Conservation (phyloP, 208 protist species). For the Borovskyia barvae region DNA sequence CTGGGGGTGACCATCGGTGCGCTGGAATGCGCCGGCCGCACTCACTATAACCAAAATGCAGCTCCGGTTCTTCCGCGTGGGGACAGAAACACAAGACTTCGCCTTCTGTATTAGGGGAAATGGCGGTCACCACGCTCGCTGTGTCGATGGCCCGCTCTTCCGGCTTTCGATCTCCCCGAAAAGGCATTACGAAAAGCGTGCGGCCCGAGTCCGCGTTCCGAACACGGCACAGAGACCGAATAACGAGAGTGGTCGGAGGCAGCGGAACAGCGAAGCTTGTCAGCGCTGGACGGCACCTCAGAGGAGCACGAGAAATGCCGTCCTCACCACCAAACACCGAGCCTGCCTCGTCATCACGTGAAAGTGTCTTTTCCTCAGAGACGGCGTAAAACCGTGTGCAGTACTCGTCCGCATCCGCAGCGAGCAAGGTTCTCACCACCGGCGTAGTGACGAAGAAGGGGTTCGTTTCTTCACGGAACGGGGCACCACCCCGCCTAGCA, state of each 20-base stretch:
- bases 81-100: constrained; percentile 13
- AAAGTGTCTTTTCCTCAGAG: no score
- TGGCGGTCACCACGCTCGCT: constrained; percentile 5
- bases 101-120: constrained; percentile 6
- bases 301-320: no score
- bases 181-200: constrained; percentile 9
- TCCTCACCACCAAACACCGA: no score
- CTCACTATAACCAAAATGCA: constrained; percentile 27
- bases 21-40: background rate
- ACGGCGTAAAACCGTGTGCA: constrained; percentile 25
- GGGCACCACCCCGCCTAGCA: no score
- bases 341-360: no score
- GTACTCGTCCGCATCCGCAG: background rate
- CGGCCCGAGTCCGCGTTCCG: constrained; percentile 13
- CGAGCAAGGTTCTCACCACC: constrained; percentile 11
- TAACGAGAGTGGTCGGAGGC: constrained; percentile 1
- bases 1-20: constrained; percentile 41
- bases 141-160: background rate
- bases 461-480: constrained; percentile 14
- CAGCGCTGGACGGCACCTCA: no score
- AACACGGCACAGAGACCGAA: constrained; percentile 14
- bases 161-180: background rate
- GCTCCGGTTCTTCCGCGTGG: constrained; percentile 18
- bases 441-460: constrained; percentile 19
- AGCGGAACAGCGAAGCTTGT: no score